Base-by-base conservation (phyloP, 2,329 filamentous ascomycete genomes). In the Hansfordia pulvinata region DNA sequence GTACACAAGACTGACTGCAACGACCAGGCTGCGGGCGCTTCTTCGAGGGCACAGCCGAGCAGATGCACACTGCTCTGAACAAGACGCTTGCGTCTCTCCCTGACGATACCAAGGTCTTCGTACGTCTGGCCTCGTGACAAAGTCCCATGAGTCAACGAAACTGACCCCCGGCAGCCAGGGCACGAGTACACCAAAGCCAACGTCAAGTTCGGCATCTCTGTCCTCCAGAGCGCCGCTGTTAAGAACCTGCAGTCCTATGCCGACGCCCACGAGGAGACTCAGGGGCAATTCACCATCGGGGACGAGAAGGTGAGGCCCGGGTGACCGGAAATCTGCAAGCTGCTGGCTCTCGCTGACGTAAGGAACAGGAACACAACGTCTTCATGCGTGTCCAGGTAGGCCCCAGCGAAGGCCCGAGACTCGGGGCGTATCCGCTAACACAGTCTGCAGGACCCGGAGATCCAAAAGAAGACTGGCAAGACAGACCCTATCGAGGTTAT, bases 151-250 rank as follows among this genome's bases (percentile, higher is more conserved):
- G 30, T 30, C 32, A 21, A 17, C 17, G 19, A 20, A 11, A n/a
- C 22, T 40, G 19, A 35, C 13, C 35, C 7, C 10, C 31, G 10
- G 13, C 34, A 88, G 77, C 86, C 88, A 11, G 90, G 90, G 4
- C 90, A 98, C 44, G 90, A 96, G 53, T 98, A 98, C 58, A 98
- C 90, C n/a, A 93, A 90, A 54, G 69, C 78, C 27, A 98, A 98
- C 46, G 84, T 90, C 43, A 84, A 84, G 49, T 98, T 98, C 47
- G 76, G 73, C 25, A 57, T 79, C 32, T 78, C 76, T 3, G 78
- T 96, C 10, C 59, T 78, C 30, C 73, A 82, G 43, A 79, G 69
- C 21, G 75, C 81, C 25, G 64, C 81, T 1, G 72, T 94, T 35
- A 75, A 80, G 61, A 79, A 76, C 41, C 63, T 98, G 17, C 62